These are phyloP conservation scores for Melaleuca alternifolia DNA, from an alignment of 345 rosid species.

Conservation along the genomic window DNA sequence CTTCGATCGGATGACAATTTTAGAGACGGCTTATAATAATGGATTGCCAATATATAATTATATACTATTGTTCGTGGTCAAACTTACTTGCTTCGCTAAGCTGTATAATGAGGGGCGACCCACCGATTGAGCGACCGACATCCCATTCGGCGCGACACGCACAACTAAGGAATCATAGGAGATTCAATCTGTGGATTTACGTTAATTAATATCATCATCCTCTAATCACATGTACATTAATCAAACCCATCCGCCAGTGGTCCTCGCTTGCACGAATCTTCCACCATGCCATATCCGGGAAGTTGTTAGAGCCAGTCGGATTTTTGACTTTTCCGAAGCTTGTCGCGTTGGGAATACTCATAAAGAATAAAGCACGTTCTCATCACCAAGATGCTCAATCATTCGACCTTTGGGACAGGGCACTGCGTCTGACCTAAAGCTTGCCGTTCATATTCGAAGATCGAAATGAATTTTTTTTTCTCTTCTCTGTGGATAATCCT, in stretches of 20 bases:
- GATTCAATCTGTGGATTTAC: not conserved
- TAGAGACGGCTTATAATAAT: not conserved
- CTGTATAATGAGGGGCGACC: not conserved
- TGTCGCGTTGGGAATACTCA: not conserved
- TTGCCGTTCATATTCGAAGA: not conserved
- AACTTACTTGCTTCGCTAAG: not conserved
- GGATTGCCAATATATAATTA: no score
- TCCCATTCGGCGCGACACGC: not conserved
- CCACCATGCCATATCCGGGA: not conserved
- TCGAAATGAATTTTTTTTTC: not conserved
- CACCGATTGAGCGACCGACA: not conserved
- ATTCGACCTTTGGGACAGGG: not conserved
- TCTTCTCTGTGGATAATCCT: not conserved
- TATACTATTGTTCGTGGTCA: not conserved
- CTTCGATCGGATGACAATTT: not conserved
- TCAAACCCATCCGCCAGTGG: not conserved
- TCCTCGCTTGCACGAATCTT: not conserved
- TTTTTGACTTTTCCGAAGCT: not conserved
- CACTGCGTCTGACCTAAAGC: not conserved
- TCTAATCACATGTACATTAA: not conserved
- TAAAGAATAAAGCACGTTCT: not conserved
- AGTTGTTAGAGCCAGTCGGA: not conserved
- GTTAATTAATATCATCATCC: not conserved
- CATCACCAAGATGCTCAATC: not conserved
- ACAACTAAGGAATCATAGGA: not conserved